Evolutionary conservation across 169 alveolate species (phyloP).

Genomic region (Babesia caballi): DNA sequence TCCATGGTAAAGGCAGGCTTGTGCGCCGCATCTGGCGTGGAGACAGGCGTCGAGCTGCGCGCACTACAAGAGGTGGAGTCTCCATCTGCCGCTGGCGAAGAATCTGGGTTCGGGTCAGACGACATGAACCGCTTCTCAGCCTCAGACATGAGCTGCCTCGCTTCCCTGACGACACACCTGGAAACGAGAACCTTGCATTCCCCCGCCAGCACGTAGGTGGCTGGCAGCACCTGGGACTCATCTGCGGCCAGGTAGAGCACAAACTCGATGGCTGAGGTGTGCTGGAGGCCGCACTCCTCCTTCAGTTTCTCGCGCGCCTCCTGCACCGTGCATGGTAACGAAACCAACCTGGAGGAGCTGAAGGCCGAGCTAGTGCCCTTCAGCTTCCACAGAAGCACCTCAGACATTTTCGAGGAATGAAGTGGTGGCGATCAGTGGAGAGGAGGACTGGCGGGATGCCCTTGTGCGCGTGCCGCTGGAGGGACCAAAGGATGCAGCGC

Average conservation of each 20-base stretch:
- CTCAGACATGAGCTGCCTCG: constrained; percentile 28
- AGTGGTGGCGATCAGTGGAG: no score
- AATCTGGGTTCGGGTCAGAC: not conserved
- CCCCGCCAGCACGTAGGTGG: constrained; percentile 10
- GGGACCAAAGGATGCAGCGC: no score
- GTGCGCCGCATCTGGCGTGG: not conserved
- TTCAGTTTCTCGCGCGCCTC: constrained; percentile 44
- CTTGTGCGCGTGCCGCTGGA: no score
- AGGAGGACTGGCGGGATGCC: no score
- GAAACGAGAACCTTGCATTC: constrained; percentile 22
- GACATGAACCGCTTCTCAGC: constrained; percentile 11
- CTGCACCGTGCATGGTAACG: constrained; percentile 40
- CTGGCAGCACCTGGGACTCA: constrained; percentile 43
- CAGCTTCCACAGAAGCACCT: constrained; percentile 49
- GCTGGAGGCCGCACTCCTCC: constrained; percentile 59
- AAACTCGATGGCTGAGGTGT: constrained; percentile 41
- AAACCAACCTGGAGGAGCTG: constrained; percentile 11
- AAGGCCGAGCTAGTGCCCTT: constrained; percentile 57
- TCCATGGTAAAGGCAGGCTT: not conserved
- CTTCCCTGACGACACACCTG: constrained; percentile 49
- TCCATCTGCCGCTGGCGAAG: not conserved
- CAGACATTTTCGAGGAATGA: constrained; percentile 7
- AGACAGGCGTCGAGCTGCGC: not conserved
- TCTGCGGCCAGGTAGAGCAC: constrained; percentile 39
- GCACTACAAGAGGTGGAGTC: not conserved